A percentile compares a stretch with the other conserved stretches of the same genome.
Conservation (phyloP, 2,329 filamentous ascomycete species). For the Dryadomyces quercus-mongolicae region DNA sequence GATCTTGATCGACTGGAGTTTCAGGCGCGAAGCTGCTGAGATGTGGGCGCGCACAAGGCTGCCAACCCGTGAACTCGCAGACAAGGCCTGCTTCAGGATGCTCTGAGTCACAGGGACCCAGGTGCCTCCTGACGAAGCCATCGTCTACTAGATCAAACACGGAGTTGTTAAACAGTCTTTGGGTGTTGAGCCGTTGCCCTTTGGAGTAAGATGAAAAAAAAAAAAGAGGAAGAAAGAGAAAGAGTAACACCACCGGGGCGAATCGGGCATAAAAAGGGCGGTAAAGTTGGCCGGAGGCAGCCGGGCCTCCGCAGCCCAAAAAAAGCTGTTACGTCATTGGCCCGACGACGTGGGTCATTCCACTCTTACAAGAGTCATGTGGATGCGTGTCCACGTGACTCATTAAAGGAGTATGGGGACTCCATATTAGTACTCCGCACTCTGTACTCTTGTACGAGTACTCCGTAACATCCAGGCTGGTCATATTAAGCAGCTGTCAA, state of each 20-base stretch:
- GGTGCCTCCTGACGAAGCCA: constrained; percentile 45
- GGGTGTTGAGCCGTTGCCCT: not conserved
- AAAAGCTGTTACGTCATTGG: not conserved
- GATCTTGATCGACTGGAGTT: constrained; percentile 33
- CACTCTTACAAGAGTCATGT: too few species aligned
- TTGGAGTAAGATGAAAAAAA: not conserved
- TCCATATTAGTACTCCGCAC: too few species aligned
- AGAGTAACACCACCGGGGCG: not conserved
- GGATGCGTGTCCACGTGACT: too few species aligned
- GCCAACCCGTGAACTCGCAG: constrained; percentile 29
- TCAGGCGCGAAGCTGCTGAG: constrained; percentile 24
- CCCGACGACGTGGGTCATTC: not conserved
- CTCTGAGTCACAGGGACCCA: constrained; percentile 45
- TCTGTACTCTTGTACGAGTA: too few species aligned
- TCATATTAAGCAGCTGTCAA: too few species aligned
- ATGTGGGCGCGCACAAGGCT: constrained; percentile 39
- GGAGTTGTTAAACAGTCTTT: not conserved
- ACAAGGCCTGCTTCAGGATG: constrained; percentile 38
- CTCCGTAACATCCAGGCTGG: too few species aligned
- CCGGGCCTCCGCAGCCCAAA: not conserved
- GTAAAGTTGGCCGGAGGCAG: not conserved
- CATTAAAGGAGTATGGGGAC: too few species aligned
- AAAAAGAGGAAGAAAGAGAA: constrained; percentile 1
- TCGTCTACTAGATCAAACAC: constrained; percentile 19
- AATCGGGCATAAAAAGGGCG: not conserved